phyloP scores from a whole-genome alignment of 352 stramenopile species.

The Halophytophthora polymorphica region DNA sequence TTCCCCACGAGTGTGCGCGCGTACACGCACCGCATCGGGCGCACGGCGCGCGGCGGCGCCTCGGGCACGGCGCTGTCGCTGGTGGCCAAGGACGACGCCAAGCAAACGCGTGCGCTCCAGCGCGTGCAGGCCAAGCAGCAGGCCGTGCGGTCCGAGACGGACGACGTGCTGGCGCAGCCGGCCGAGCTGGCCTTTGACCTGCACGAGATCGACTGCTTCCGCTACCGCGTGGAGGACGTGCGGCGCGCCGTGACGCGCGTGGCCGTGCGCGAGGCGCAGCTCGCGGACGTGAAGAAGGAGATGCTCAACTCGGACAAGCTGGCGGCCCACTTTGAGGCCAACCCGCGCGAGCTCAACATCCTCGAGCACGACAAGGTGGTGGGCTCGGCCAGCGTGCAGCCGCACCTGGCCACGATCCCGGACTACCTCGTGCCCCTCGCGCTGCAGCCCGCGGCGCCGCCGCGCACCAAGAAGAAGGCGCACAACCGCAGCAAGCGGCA shows the following conservation, averaged over 20 bases:
- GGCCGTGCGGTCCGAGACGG: conserved; percentile 64
- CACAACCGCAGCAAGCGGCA: conserved; percentile 78
- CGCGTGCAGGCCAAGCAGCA: conserved; percentile 93
- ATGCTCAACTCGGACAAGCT: conserved; percentile 98
- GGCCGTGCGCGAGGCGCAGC: conserved; percentile 93
- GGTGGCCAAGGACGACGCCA: conserved; percentile 74
- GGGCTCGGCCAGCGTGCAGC: conserved; percentile 91
- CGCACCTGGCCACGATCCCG: conserved; percentile 94
- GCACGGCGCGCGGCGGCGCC: conserved; percentile 94
- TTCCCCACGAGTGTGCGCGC: conserved; percentile 93
- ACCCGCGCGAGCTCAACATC: conserved; percentile 93
- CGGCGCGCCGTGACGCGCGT: conserved; percentile 92
- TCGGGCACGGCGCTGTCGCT: conserved; percentile 97
- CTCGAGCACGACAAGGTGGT: conserved; percentile 96
- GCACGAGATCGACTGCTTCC: conserved; percentile 97
- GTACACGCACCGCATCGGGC: conserved; percentile 98
- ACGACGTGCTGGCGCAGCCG: conserved; percentile 91
- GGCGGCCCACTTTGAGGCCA: conserved; percentile 96
- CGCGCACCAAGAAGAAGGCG: conserved; percentile 71
- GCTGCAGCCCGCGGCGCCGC: conserved; percentile 85
- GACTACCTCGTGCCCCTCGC: conserved; percentile 97
- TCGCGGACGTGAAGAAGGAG: conserved; percentile 96
- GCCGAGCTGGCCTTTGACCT: conserved; percentile 96
- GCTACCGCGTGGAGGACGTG: conserved; percentile 96
- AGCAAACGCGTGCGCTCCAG: conserved; percentile 83